These are phyloP conservation scores for Hevea brasiliensis DNA, from an alignment of 345 rosid genomes.

Conservation along the genomic window DNA sequence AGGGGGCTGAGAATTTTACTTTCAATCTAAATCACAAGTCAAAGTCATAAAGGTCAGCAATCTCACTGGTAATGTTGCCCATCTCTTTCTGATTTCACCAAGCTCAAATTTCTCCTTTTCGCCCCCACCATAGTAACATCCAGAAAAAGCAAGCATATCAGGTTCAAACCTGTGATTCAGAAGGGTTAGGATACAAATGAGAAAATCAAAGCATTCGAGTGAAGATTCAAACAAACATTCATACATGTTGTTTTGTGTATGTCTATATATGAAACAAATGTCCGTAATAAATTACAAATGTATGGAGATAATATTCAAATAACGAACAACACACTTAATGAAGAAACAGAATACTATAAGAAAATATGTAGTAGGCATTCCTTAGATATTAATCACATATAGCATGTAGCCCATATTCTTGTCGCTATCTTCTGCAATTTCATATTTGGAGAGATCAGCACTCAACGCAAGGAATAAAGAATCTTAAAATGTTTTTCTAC, in stretches of 20 bases:
- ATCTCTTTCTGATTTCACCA: conserved; percentile 87
- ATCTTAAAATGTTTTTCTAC: neutral
- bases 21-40: neutral
- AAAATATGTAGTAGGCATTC: neutral
- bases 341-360: neutral
- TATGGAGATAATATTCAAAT: neutral
- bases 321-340: neutral
- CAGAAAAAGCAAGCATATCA: conserved; percentile 99
- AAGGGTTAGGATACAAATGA: neutral
- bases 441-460: neutral
- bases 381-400: neutral
- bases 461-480: neutral
- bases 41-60: conserved; percentile 1
- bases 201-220: conserved; percentile 1
- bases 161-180: conserved; percentile 81
- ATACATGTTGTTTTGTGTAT: neutral
- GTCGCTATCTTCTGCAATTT: neutral
- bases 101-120: conserved; percentile 90
- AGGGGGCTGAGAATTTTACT: neutral
- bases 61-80: conserved; percentile 97
- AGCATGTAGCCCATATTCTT: neutral
- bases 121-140: conserved; percentile 99
- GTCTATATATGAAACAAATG: neutral
- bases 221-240: neutral
- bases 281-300: neutral